These are phyloP conservation scores for Ceratocystis destructans DNA, from an alignment of 2,329 filamentous ascomycete species.

Conservation along the genomic window DNA sequence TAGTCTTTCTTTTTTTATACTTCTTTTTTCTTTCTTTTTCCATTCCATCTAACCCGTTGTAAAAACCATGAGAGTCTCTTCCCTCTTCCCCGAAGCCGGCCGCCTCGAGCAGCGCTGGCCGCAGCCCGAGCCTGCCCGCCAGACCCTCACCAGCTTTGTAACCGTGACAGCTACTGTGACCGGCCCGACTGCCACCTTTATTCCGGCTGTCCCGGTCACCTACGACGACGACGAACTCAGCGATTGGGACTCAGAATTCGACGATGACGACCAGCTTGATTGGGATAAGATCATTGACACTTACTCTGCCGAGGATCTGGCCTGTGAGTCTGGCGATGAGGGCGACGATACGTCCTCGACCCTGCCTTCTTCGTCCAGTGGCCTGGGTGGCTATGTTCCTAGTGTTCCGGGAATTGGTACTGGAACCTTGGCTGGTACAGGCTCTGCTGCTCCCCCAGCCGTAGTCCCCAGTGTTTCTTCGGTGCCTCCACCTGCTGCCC, in stretches of 20 bases:
- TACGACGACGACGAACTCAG: slow-evolving; percentile 7
- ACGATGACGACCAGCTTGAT: slow-evolving; percentile 12
- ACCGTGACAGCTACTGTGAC: not conserved
- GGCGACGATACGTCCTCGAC: not conserved
- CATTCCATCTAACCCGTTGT: not conserved
- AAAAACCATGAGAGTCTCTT: slow-evolving; percentile 14
- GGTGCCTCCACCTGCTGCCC: not conserved
- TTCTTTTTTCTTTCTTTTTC: not conserved
- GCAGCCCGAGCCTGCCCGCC: slow-evolving; percentile 3
- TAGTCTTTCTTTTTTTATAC: slow-evolving; percentile 8
- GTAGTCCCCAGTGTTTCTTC: not conserved
- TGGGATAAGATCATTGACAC: slow-evolving; percentile 11
- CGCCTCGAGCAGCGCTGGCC: slow-evolving; percentile 10
- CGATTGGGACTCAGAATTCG: slow-evolving; percentile 17
- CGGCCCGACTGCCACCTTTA: not conserved
- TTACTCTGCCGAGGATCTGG: not conserved
- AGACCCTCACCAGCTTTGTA: not conserved
- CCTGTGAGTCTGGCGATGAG: slow-evolving; percentile 7
- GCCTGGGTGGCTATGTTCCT: not conserved
- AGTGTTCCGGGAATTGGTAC: not conserved
- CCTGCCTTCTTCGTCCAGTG: not conserved
- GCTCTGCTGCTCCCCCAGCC: not conserved
- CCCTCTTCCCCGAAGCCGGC: slow-evolving; percentile 1
- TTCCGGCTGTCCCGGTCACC: not conserved
- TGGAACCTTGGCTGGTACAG: not conserved